Conservation (phyloP, 2,329 filamentous ascomycete genomes). For the Fusarium gaditjirri region DNA sequence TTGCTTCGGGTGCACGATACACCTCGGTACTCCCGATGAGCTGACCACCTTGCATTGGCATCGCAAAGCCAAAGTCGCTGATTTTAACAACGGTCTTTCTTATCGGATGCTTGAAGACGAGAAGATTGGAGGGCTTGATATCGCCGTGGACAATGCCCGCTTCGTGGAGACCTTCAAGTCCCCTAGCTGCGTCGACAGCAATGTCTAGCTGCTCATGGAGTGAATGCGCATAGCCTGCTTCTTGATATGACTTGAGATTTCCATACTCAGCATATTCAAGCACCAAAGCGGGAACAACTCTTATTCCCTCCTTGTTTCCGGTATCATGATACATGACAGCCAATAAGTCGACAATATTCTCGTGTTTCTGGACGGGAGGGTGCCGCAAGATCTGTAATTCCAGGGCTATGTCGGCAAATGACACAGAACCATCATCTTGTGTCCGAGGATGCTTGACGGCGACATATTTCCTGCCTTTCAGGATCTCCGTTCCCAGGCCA, state of each 20-base stretch:
- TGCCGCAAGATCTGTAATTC: constrained; percentile 2
- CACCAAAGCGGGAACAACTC: neutral
- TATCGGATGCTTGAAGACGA: neutral
- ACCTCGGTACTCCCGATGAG: neutral
- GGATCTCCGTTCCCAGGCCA: neutral
- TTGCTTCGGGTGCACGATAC: neutral
- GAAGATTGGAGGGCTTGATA: constrained; percentile 3
- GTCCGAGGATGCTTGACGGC: neutral
- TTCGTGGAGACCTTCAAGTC: neutral
- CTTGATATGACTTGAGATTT: constrained; percentile 1
- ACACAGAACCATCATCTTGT: neutral
- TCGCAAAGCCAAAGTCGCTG: constrained; percentile 1
- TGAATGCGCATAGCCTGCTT: neutral
- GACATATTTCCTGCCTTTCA: neutral
- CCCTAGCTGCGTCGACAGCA: neutral
- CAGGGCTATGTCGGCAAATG: neutral
- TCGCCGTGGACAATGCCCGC: neutral
- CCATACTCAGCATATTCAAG: constrained; percentile 3
- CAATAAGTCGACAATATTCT: neutral
- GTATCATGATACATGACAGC: constrained; percentile 4
- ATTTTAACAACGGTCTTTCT: neutral
- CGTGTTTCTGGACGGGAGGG: neutral
- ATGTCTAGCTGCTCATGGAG: neutral
- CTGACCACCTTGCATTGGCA: neutral
- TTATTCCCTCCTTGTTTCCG: neutral